Evolutionary conservation across 441 rosid species (phyloP).

Genomic region (Kokia cookei): DNA sequence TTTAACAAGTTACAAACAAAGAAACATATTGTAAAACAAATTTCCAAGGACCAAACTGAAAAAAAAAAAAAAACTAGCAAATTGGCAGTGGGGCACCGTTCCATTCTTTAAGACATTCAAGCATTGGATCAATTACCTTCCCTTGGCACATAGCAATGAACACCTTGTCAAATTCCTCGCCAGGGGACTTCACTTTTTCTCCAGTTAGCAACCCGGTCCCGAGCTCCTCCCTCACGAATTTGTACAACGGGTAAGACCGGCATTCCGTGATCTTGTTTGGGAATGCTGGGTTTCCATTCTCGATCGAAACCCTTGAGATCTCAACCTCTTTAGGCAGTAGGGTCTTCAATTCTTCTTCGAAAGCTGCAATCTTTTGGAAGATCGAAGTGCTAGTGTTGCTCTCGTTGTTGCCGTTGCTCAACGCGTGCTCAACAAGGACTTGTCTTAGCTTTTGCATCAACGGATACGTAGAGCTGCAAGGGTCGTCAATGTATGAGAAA

Average conservation of each 20-base stretch:
- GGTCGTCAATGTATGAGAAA: slow-evolving; percentile 47
- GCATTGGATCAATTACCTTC: slow-evolving; percentile 51
- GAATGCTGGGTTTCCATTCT: slow-evolving; percentile 27
- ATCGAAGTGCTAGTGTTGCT: slow-evolving; percentile 33
- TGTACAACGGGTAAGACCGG: slow-evolving; percentile 51
- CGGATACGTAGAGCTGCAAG: slow-evolving; percentile 51
- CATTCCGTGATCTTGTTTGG: slow-evolving; percentile 48
- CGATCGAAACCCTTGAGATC: slow-evolving; percentile 22
- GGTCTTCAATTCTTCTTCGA: slow-evolving; percentile 47
- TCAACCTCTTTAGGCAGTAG: slow-evolving; percentile 47
- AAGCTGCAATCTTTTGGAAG: slow-evolving; percentile 45
- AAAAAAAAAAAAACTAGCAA: slow-evolving; percentile 18
- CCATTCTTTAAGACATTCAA: slow-evolving; percentile 50
- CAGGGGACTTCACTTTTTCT: slow-evolving; percentile 41
- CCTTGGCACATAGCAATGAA: slow-evolving; percentile 50
- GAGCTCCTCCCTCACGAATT: slow-evolving; percentile 47
- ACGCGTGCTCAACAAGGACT: slow-evolving; percentile 49
- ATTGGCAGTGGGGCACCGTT: slow-evolving; percentile 60
- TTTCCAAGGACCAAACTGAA: background rate
- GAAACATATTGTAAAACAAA: background rate
- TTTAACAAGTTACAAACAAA: too few relatives aligned
- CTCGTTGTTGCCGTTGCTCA: slow-evolving; percentile 47
- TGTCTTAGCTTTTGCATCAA: slow-evolving; percentile 58
- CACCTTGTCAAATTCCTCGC: slow-evolving; percentile 51
- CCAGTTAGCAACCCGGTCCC: slow-evolving; percentile 37